phyloP scores from a whole-genome alignment of 2,329 filamentous ascomycete genomes.

The Claviceps sp. region DNA sequence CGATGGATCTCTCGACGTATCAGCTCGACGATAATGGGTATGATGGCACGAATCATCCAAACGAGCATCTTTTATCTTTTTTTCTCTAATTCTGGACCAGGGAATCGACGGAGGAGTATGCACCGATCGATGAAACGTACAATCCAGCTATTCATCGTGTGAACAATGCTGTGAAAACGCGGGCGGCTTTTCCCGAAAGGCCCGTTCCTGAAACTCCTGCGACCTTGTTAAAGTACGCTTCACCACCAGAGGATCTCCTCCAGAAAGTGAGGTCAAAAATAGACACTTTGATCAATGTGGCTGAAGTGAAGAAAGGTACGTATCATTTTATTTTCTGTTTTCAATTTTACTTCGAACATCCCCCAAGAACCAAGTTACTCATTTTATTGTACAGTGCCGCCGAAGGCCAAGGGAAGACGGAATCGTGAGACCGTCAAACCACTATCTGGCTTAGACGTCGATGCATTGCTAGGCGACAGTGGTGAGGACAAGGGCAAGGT shows the following conservation, averaged over 20 bases:
- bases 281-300: slow-evolving; percentile 49
- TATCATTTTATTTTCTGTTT: not conserved
- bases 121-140: slow-evolving; percentile 67
- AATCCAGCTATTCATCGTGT: slow-evolving; percentile 81
- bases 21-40: slow-evolving; percentile 64
- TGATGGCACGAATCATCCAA: slow-evolving; percentile 10
- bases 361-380: not conserved
- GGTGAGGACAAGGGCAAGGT: slow-evolving; percentile 28
- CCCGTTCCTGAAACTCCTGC: slow-evolving; percentile 48
- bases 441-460: slow-evolving; percentile 78
- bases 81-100: slow-evolving; percentile 12
- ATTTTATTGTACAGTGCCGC: slow-evolving; percentile 44
- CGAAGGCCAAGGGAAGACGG: slow-evolving; percentile 63
- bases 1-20: slow-evolving; percentile 71
- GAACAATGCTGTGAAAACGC: slow-evolving; percentile 69
- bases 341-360: not conserved
- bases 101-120: slow-evolving; percentile 57
- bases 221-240: slow-evolving; percentile 57
- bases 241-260: slow-evolving; percentile 55
- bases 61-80: no score
- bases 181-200: slow-evolving; percentile 60
- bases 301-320: slow-evolving; percentile 71
- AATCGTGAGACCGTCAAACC: slow-evolving; percentile 62
- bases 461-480: slow-evolving; percentile 56
- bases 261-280: slow-evolving; percentile 43